phyloP scores from a whole-genome alignment of 306 rosid genomes.

The Sechiopsis laciniata region DNA sequence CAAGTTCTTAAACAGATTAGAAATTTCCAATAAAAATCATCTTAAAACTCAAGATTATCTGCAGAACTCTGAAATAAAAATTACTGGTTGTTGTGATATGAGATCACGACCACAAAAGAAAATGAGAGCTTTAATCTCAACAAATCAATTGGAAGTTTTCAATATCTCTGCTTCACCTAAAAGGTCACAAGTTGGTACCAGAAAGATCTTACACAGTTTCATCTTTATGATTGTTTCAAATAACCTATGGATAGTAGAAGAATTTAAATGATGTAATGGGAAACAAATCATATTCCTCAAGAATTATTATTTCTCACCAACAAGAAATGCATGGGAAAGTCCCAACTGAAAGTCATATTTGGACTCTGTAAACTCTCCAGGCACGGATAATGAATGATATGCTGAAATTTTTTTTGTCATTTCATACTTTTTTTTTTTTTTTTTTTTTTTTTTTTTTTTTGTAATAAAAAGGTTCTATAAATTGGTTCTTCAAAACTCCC shows the following conservation, averaged over 20 bases:
- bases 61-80: too few species aligned
- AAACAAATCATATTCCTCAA: constrained; percentile 1
- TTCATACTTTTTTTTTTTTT: not conserved
- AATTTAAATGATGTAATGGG: constrained; percentile 17
- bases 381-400: constrained; percentile 32
- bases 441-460: not conserved
- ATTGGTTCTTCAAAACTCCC: not conserved
- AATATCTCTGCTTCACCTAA: not conserved
- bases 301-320: not conserved
- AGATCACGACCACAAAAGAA: not conserved
- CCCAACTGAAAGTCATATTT: constrained; percentile 10
- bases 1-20: too few species aligned
- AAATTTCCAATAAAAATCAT: too few species aligned
- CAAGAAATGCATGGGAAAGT: constrained; percentile 18
- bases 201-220: not conserved
- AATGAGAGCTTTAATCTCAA: not conserved
- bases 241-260: not conserved
- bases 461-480: constrained; percentile 4
- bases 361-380: constrained; percentile 16
- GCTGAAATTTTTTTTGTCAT: constrained; percentile 15
- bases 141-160: not conserved
- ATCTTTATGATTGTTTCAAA: not conserved
- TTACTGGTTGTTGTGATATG: not conserved
- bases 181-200: not conserved
- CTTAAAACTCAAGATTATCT: too few species aligned